These are phyloP conservation scores for Solanum clarkiae DNA, from an alignment of 257 asterid species.

Conservation along the genomic window DNA sequence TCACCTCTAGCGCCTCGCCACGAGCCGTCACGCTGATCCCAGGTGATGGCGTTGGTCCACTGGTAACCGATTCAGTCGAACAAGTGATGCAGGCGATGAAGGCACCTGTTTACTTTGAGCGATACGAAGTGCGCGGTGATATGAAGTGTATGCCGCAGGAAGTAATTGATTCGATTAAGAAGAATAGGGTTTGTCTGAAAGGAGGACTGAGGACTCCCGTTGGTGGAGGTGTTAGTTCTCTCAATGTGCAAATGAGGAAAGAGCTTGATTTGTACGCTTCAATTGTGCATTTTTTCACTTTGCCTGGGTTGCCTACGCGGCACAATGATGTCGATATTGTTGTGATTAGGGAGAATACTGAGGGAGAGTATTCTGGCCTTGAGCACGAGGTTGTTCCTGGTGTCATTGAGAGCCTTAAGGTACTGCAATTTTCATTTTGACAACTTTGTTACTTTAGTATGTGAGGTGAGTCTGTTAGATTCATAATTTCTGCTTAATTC, in stretches of 20 bases:
- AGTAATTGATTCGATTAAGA: slow-evolving; percentile 56
- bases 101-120: slow-evolving; percentile 74
- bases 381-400: slow-evolving; percentile 99
- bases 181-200: slow-evolving; percentile 53
- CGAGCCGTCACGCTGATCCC: slow-evolving; percentile 65
- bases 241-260: slow-evolving; percentile 18
- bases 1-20: slow-evolving; percentile 35
- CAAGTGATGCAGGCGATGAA: slow-evolving; percentile 76
- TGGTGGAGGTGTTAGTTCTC: slow-evolving; percentile 21
- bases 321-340: slow-evolving; percentile 83
- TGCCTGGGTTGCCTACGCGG: slow-evolving; percentile 72
- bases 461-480: not conserved
- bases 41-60: slow-evolving; percentile 80
- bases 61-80: slow-evolving; percentile 70
- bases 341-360: slow-evolving; percentile 94
- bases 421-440: not conserved
- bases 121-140: slow-evolving; percentile 61
- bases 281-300: slow-evolving; percentile 40
- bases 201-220: slow-evolving; percentile 23
- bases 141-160: slow-evolving; percentile 58
- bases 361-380: slow-evolving; percentile 95
- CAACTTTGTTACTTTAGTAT: not conserved
- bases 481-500: not conserved
- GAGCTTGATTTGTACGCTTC: slow-evolving; percentile 24
- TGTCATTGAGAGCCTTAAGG: slow-evolving; percentile 98